Base-by-base conservation (phyloP, 1,284 basidiomycete species). In the Ganoderma lingzhi region DNA sequence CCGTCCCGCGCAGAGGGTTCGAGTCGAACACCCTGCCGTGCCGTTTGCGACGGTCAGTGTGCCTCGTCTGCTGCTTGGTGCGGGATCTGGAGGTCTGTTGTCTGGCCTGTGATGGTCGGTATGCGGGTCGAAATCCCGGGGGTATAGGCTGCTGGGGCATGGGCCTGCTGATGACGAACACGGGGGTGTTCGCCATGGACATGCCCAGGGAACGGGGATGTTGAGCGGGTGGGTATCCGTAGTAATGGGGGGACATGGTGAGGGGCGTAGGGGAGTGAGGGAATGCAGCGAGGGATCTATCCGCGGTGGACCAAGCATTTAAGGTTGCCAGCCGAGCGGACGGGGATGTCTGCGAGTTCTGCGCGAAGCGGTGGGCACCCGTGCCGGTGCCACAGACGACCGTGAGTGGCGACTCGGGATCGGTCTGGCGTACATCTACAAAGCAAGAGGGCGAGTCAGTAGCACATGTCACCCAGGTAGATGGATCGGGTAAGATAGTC, bases 161-260 rank as follows among this genome's bases (percentile, higher is more conserved):
- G 39, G 72, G 72, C 41, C 70, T 66, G 63, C 70, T 71, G 66
- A 73, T 73, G 55, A 62, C 62, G 41, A 64, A 55, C 62, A 73
- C 42, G 23, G 70, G 72, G n/a, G 65, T 53, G 60, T 73, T 73
- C 56, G 69, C 69, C 35, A 71, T 63, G 28, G 72, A 73, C 70
- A 71, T 73, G 51, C 70, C 70, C n/a, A 73, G 60, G 42, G 70
- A 30, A 41, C 63, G 63, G 53, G 66, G 17, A 63, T 71, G 64
- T 37, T 61, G 37, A 60, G 66, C 35, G 28, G 70, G 63, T 17
- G 62, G 68, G 51, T 73, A 71, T 45, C 67, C 61, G 55, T 62
- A 60, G 66, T 70, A 70, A n/a, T 67, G 68, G 28, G 63, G 71
- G n/a, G 68, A 64, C 70, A 73, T 73, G 45, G 64, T 58, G 41